phyloP scores from a whole-genome alignment of 768 basidiomycete species.

The Boletus eberwhitei region DNA sequence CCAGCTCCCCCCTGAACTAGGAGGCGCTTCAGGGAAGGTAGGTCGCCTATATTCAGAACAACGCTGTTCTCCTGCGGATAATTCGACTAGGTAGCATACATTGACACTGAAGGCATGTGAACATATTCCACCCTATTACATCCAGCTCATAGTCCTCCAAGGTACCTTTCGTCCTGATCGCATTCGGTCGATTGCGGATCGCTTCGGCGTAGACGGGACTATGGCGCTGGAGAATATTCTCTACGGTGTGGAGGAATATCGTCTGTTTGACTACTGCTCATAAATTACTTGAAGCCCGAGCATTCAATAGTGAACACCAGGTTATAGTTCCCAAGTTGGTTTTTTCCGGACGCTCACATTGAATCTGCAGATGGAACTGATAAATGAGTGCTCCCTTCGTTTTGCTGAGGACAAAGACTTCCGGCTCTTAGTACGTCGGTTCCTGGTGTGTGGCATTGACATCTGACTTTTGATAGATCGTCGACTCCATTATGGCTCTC shows the following conservation, averaged over 20 bases:
- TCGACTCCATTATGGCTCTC: constrained; percentile 96
- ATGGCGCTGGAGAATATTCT: constrained; percentile 88
- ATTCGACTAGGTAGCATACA: constrained; percentile 71
- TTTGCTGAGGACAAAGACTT: constrained; percentile 90
- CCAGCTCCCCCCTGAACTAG: constrained; percentile 86
- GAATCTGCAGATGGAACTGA: constrained; percentile 73
- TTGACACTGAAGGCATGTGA: constrained; percentile 74
- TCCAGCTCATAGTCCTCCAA: constrained; percentile 31
- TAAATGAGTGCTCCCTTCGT: constrained; percentile 82
- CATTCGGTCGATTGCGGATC: constrained; percentile 84
- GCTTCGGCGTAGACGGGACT: constrained; percentile 89
- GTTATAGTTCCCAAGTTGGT: constrained; percentile 34
- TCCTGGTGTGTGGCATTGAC: not conserved
- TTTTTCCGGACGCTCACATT: constrained; percentile 4
- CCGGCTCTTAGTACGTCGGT: constrained; percentile 52
- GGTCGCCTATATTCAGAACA: constrained; percentile 6
- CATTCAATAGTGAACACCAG: constrained; percentile 92
- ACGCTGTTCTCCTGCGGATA: not conserved
- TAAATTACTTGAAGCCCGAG: constrained; percentile 55
- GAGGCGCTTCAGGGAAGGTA: constrained; percentile 88
- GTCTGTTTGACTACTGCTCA: constrained; percentile 3
- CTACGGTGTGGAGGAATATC: constrained; percentile 53
- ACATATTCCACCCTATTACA: not conserved
- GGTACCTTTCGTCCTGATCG: constrained; percentile 96
- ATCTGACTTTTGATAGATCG: constrained; percentile 52